Conservation (phyloP, 257 asterid species). For the Gentiana macrophylla region DNA sequence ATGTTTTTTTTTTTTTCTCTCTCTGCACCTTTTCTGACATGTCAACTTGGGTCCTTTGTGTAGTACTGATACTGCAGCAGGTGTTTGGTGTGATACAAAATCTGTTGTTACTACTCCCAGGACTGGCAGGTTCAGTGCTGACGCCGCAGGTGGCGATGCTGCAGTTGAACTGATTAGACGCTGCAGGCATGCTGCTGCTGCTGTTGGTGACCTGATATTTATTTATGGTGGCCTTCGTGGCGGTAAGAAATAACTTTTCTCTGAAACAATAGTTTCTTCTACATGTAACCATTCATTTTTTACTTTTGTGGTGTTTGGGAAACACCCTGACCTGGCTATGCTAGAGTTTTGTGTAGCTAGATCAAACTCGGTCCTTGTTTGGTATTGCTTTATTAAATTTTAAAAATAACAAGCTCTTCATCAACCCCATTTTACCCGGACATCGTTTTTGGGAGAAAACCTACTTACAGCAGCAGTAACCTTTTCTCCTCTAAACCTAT, state of each 20-base stretch:
- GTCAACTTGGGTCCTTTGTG: constrained; percentile 4
- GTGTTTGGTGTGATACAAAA: constrained; percentile 97
- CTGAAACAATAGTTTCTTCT: no score
- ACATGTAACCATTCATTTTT: no score
- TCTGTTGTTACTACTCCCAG: constrained; percentile 96
- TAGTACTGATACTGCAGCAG: constrained; percentile 98
- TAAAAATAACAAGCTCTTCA: no score
- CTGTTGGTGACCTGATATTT: constrained; percentile 93
- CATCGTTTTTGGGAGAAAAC: no score
- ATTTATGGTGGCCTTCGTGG: constrained; percentile 99
- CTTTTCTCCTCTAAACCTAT: no score
- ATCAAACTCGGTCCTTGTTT: no score
- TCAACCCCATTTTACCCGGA: no score
- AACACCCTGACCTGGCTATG: no score
- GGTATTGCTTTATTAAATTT: no score
- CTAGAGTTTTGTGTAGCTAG: no score
- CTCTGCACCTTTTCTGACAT: background rate
- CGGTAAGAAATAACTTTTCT: constrained; percentile 39
- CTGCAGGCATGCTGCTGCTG: constrained; percentile 98
- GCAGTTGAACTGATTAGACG: constrained; percentile 96
- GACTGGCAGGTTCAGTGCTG: constrained; percentile 94
- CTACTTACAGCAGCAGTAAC: no score
- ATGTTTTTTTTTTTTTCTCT: background rate
- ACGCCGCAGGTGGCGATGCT: constrained; percentile 99
- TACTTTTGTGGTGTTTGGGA: no score